Percentiles rank a stretch among this genome's conserved stretches.
Evolutionary conservation across 352 stramenopile genomes (phyloP).

Genomic region (Globisporangium cylindrosporum): DNA sequence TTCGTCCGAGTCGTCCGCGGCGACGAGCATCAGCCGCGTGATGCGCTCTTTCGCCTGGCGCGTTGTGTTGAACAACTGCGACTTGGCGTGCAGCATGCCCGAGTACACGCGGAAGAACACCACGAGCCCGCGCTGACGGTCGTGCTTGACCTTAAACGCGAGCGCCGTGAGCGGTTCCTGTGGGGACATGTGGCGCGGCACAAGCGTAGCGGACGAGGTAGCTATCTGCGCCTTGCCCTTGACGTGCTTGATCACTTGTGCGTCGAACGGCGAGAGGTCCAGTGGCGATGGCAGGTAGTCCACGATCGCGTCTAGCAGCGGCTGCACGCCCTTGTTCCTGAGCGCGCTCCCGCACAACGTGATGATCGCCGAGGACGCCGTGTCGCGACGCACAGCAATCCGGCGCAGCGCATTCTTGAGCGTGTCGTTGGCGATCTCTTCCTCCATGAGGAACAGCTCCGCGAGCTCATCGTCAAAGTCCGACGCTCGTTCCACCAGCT

Average conservation of each 20-base stretch:
- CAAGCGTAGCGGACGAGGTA: slow-evolving; percentile 15
- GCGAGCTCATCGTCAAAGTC: slow-evolving; percentile 74
- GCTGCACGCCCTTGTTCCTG: slow-evolving; percentile 93
- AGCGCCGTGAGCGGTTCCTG: slow-evolving; percentile 55
- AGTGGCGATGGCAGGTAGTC: slow-evolving; percentile 96
- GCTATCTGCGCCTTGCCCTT: slow-evolving; percentile 31
- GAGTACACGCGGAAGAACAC: slow-evolving; percentile 95
- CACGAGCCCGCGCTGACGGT: slow-evolving; percentile 67
- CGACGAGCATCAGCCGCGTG: slow-evolving; percentile 85
- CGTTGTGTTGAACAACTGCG: slow-evolving; percentile 77
- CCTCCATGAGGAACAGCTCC: slow-evolving; percentile 75
- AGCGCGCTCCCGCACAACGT: slow-evolving; percentile 64
- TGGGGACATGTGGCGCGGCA: slow-evolving; percentile 34
- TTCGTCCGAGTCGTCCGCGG: slow-evolving; percentile 87
- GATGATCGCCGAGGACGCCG: slow-evolving; percentile 42
- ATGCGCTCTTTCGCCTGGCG: slow-evolving; percentile 58
- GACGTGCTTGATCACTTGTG: slow-evolving; percentile 31
- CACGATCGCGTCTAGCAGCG: slow-evolving; percentile 96
- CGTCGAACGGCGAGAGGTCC: slow-evolving; percentile 78
- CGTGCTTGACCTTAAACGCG: slow-evolving; percentile 80
- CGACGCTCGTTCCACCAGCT: slow-evolving; percentile 59
- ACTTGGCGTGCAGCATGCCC: slow-evolving; percentile 79
- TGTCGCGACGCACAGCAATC: slow-evolving; percentile 52
- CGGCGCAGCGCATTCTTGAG: slow-evolving; percentile 57
- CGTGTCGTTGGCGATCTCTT: slow-evolving; percentile 45